These are phyloP conservation scores for Cercospora sp. DNA, from an alignment of 2,329 filamentous ascomycete species.

Conservation along the genomic window DNA sequence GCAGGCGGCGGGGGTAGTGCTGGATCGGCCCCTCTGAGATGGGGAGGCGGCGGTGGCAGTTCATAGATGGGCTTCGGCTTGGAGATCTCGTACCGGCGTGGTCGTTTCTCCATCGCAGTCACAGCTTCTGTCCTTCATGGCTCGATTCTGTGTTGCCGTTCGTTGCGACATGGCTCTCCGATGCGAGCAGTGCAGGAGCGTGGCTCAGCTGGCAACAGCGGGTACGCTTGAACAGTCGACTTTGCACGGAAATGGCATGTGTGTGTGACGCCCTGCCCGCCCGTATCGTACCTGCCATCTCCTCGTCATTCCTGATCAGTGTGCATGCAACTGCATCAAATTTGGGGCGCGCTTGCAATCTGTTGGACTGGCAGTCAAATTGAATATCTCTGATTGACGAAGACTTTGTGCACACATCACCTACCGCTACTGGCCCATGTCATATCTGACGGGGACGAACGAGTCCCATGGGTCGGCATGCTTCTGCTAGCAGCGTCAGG, in stretches of 20 bases:
- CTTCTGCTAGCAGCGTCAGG: neutral
- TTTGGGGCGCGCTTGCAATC: neutral
- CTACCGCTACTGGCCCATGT: too few species aligned
- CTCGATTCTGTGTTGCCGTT: neutral
- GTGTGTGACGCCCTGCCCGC: neutral
- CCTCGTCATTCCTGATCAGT: neutral
- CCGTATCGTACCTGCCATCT: neutral
- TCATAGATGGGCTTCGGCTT: slow-evolving; percentile 26
- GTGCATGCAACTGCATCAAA: neutral
- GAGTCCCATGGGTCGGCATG: neutral
- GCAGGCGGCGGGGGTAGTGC: slow-evolving; percentile 21
- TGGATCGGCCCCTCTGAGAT: neutral
- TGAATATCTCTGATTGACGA: neutral
- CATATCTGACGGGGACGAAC: too few species aligned
- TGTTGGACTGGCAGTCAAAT: neutral
- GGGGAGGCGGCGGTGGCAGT: slow-evolving; percentile 14
- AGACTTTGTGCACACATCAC: neutral
- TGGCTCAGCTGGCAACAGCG: neutral
- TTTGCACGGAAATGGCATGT: neutral
- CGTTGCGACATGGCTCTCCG: neutral
- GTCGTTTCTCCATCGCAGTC: slow-evolving; percentile 23
- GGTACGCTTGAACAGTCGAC: neutral
- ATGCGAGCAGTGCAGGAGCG: neutral
- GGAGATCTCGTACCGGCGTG: slow-evolving; percentile 28
- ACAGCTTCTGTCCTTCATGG: neutral